Percentiles rank a stretch among this genome's conserved stretches.
phyloP scores from a whole-genome alignment of 164 flowering plant species.

The Sextonia rubra region DNA sequence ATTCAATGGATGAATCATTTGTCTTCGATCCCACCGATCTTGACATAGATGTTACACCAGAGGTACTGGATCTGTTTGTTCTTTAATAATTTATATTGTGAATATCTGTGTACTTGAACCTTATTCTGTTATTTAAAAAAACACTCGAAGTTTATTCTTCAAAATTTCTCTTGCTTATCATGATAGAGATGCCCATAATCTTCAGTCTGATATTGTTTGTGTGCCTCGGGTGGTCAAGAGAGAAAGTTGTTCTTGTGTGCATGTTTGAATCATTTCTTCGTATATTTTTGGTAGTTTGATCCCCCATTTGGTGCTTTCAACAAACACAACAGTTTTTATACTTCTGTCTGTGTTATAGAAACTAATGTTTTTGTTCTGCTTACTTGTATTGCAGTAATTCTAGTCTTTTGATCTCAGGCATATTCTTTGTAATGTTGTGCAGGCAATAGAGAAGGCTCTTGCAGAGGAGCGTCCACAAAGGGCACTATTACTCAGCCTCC shows the following conservation, averaged over 20 bases:
- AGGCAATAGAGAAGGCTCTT: slow-evolving; percentile 87
- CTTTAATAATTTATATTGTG: neutral
- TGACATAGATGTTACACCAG: slow-evolving; percentile 93
- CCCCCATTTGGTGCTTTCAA: neutral
- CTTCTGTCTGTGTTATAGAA: neutral
- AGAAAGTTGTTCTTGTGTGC: neutral
- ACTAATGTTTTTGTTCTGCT: neutral
- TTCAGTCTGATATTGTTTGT: too few relatives aligned
- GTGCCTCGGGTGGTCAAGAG: neutral
- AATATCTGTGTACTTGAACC: too few relatives aligned
- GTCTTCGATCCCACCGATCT: slow-evolving; percentile 98
- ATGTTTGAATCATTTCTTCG: neutral
- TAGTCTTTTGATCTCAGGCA: neutral
- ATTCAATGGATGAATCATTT: slow-evolving; percentile 84
- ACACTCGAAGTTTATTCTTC: neutral
- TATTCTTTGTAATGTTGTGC: slow-evolving; percentile 11
- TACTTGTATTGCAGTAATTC: neutral
- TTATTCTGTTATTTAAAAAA: neutral
- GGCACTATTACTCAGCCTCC: slow-evolving; percentile 78
- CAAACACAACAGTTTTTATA: neutral
- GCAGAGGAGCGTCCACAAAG: slow-evolving; percentile 50
- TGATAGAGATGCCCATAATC: neutral
- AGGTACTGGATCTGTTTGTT: slow-evolving; percentile 37
- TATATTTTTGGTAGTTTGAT: neutral
- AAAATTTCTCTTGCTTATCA: neutral